Percentiles rank a stretch among this genome's conserved stretches.
Evolutionary conservation across 1,139 yeast genomes (phyloP).

Genomic region (Suhomyces coccinellae): DNA sequence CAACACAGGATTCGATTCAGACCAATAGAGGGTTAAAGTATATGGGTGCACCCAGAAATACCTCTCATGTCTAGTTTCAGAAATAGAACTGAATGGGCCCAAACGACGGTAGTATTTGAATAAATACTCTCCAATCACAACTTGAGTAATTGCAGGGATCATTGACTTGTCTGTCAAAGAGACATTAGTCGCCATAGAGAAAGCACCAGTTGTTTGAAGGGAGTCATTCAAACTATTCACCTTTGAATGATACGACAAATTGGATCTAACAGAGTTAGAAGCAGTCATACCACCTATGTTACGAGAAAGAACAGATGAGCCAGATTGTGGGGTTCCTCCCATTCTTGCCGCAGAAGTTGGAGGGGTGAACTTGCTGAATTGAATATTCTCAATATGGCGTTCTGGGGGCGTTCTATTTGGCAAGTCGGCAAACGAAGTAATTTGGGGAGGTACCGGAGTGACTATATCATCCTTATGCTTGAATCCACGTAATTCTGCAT

Average conservation of each 20-base stretch:
- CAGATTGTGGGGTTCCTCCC: conserved; percentile 18
- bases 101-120: conserved; percentile 82
- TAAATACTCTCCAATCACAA: conserved; percentile 88
- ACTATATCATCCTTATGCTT: conserved; percentile 25
- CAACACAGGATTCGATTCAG: conserved; percentile 74
- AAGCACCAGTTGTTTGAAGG: conserved; percentile 32
- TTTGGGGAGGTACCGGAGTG: conserved; percentile 19
- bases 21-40: conserved; percentile 89
- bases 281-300: conserved; percentile 17
- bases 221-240: conserved; percentile 32
- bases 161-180: conserved; percentile 71
- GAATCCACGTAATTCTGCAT: conserved; percentile 54
- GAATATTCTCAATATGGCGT: conserved; percentile 6
- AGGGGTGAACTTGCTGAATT: conserved; percentile 16
- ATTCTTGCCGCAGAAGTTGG: conserved; percentile 16
- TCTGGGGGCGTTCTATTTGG: conserved; percentile 13
- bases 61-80: conserved; percentile 84
- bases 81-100: conserved; percentile 71
- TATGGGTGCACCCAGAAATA: conserved; percentile 98
- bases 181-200: conserved; percentile 68
- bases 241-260: conserved; percentile 34
- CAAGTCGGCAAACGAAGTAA: conserved; percentile 12
- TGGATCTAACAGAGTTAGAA: conserved; percentile 33
- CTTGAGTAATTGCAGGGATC: conserved; percentile 87
- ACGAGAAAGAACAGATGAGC: conserved; percentile 11